These are phyloP conservation scores for Raphanus sativus DNA, from an alignment of 345 rosid species.

Conservation along the genomic window DNA sequence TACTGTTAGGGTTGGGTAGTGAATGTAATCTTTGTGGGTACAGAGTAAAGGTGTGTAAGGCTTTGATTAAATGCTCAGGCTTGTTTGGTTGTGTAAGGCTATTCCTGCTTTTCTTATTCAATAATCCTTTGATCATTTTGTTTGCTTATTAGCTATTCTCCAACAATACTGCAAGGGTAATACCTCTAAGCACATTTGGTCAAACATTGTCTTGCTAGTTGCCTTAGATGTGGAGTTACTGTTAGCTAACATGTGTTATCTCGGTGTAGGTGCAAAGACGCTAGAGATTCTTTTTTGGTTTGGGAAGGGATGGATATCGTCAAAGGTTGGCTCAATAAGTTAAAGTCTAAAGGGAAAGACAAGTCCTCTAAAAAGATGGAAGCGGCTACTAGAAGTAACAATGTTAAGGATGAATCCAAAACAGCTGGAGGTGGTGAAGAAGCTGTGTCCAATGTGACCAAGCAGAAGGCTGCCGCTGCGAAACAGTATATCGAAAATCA, in stretches of 20 bases:
- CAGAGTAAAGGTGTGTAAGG: neutral
- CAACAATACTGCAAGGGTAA: neutral
- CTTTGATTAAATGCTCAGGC: neutral
- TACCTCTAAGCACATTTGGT: neutral
- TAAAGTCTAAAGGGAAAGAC: constrained; percentile 65
- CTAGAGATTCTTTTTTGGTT: neutral
- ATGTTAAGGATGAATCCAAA: constrained; percentile 62
- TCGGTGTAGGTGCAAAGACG: too few relatives aligned
- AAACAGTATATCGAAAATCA: constrained; percentile 96
- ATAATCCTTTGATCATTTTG: neutral
- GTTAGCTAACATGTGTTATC: neutral
- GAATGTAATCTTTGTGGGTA: too few relatives aligned
- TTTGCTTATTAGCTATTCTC: neutral
- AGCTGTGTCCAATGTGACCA: constrained; percentile 83
- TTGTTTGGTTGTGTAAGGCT: neutral
- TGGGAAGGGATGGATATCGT: constrained; percentile 59
- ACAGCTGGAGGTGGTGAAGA: constrained; percentile 61
- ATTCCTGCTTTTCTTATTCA: neutral
- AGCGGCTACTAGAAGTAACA: constrained; percentile 38
- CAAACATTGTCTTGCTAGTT: neutral
- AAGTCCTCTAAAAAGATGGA: constrained; percentile 74
- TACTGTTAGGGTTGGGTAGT: constrained; percentile 22
- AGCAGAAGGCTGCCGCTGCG: constrained; percentile 93
- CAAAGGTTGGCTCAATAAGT: constrained; percentile 74
- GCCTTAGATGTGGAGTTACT: neutral